Base-by-base conservation (phyloP, 371 early-diverging fungal genomes). In the Amoeboaphelidium protococcarum region DNA sequence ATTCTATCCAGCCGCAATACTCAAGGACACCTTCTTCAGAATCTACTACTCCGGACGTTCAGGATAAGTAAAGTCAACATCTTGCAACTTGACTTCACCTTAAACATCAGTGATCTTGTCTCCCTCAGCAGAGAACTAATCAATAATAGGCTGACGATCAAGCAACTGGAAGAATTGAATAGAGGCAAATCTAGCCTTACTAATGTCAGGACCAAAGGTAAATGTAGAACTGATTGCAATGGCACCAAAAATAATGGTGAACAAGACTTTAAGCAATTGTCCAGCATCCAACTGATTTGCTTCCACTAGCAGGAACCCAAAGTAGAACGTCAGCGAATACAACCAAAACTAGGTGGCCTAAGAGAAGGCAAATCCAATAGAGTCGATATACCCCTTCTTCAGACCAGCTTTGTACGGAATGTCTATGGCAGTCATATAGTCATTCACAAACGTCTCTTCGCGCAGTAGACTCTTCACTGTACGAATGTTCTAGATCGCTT, bases 141-240 rank as follows among this genome's bases (percentile, higher is more conserved):
- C 74, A 60, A 82, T 76, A 0, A 57, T 47, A 3, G 76, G 72
- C 40, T 60, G 48, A 25, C 68, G 63, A 23, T 78, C 66, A 26
- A 81, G 52, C 22, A 80, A 49, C 13, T 69, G 61, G 60, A 85
- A 82, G 21, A 82, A 50, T 3, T 82, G 64, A 54, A 76, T 67
- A 10, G 87, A 82, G 41, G 88, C 77, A 47, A 74, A 62, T 56
- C 80, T 76, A 37, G 87, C 92, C 56, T 82, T 84, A 76, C 77
- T 80, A 19, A 78, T 67, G 52, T 82, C 80, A 4, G 77, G 72
- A 58, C 76, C 80, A 50, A 77, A 82, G 1, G 75, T 71, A n/a
- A 76, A 68, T 23, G 60, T 51, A 16, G 58, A 47, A 12, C 61
- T 59, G 16, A 58, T 52, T 37, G 52, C 42, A 53, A 70, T 66